Evolutionary conservation across 352 stramenopile genomes (phyloP), one percentile per base, ranked within the genome.

Genomic region (Globisporangium nodosum): DNA sequence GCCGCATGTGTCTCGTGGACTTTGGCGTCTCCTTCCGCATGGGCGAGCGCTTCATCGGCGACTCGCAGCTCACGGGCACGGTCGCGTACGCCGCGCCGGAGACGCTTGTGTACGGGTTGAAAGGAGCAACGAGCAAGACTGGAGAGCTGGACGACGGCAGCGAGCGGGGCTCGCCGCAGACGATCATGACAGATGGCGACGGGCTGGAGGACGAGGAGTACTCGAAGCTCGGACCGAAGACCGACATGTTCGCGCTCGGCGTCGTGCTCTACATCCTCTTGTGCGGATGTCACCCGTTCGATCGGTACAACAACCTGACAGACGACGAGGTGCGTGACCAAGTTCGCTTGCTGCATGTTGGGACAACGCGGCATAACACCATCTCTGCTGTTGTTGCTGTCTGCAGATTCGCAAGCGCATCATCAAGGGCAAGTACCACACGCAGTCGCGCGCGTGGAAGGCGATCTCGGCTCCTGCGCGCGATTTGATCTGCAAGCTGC

Each of bases 211-310:
- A 72, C 48, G 52, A 58, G 4, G 71, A 81, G 15, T 82, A 80
- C 49, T 37, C 49, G 33, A 80, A 81, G 24, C 80, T 90, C 24
- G 79, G 82, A 8, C 79, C 79, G 18, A 85, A 89, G 63, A 71
- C 81, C 3, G 81, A 91, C 58, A 91, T 90, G 82, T 94, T 90
- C 68, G 82, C 85, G 46, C 66, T 94, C 20, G 85, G 85, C 11
- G 76, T 94, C 27, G 80, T 92, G 49, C 63, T 92, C 21, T 94
- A 94, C 54, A 94, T 94, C 52, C 60, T 94, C 30, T 47, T 94
- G n/a, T 92, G 81, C n/a, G 85, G 85, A 13, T 73, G 76, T 12
- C 85, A 94, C 51, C 85, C 85, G 37, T 94, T 92, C 55, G 85
- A 94, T 58, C 79, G 81, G 20, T 89, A 90, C 60, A 94, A 94